Evolutionary conservation across 805 yeast species (phyloP).

Genomic region (Candida taoyuanica): DNA sequence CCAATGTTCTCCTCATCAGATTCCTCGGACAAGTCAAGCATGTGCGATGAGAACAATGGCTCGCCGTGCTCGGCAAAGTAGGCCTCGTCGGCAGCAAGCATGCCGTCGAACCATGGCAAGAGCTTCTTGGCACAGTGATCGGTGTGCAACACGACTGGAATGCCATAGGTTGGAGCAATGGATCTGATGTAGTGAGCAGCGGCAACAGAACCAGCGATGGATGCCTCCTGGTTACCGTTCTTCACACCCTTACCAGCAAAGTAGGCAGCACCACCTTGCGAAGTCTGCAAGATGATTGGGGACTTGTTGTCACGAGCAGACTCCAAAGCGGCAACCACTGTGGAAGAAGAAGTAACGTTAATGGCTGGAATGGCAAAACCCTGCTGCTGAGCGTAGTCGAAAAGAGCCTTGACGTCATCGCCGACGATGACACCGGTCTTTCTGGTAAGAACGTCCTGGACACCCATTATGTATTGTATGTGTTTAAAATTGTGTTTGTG

Average conservation of each 20-base stretch:
- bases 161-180: slow-evolving; percentile 92
- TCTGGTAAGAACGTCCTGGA: slow-evolving; percentile 73
- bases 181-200: slow-evolving; percentile 97
- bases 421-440: slow-evolving; percentile 99
- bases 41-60: slow-evolving; percentile 97
- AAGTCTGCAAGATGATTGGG: slow-evolving; percentile 94
- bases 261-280: slow-evolving; percentile 99
- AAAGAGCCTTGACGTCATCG: slow-evolving; percentile 80
- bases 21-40: slow-evolving; percentile 98
- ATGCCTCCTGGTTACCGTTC: slow-evolving; percentile 89
- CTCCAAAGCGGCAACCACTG: slow-evolving; percentile 94
- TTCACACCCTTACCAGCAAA: slow-evolving; percentile 99
- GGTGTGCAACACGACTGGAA: slow-evolving; percentile 95
- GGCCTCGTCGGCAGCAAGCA: slow-evolving; percentile 94
- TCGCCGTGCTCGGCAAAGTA: slow-evolving; percentile 82
- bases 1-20: slow-evolving; percentile 92
- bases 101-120: slow-evolving; percentile 98
- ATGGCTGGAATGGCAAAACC: slow-evolving; percentile 98
- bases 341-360: slow-evolving; percentile 96
- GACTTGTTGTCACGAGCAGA: slow-evolving; percentile 93
- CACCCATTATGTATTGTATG: slow-evolving; percentile 42
- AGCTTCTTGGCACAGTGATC: slow-evolving; percentile 99
- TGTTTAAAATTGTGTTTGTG: too few relatives aligned
- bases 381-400: slow-evolving; percentile 88
- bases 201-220: slow-evolving; percentile 92